These are phyloP conservation scores for Plantago coronopus DNA, from an alignment of 305 asterid species.

Conservation along the genomic window DNA sequence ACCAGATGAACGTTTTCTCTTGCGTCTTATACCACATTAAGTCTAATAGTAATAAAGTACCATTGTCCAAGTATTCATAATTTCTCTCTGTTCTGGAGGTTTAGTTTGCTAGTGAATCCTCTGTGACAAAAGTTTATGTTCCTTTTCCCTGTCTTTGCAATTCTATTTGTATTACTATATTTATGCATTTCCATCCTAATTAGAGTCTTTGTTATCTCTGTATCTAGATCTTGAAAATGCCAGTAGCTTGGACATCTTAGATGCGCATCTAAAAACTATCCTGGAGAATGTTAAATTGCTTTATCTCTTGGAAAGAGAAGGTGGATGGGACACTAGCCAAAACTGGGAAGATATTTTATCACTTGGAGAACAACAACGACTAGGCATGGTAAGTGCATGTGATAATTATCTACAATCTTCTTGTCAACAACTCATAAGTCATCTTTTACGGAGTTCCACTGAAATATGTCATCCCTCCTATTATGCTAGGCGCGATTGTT, in stretches of 20 bases:
- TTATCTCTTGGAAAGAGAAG: conserved; percentile 95
- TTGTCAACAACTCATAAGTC: conserved; percentile 4
- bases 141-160: not conserved
- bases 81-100: no score
- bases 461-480: conserved; percentile 21
- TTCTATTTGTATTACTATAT: not conserved
- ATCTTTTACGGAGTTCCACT: not conserved
- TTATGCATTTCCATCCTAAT: conserved; percentile 1
- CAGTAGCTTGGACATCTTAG: conserved; percentile 38
- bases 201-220: conserved; percentile 20
- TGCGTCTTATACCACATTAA: not conserved
- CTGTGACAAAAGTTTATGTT: no score
- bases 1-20: no score
- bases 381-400: conserved; percentile 78
- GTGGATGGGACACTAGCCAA: conserved; percentile 79
- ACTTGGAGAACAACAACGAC: conserved; percentile 96
- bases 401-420: conserved; percentile 1
- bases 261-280: conserved; percentile 64
- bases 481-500: conserved; percentile 76
- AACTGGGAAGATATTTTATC: conserved; percentile 99
- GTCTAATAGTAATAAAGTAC: no score
- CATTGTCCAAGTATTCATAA: no score
- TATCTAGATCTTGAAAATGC: conserved; percentile 44
- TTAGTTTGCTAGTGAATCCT: no score
- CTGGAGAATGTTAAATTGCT: conserved; percentile 79